Base-by-base conservation (phyloP, 345 rosid genomes). In the Moricandia moricandioides region DNA sequence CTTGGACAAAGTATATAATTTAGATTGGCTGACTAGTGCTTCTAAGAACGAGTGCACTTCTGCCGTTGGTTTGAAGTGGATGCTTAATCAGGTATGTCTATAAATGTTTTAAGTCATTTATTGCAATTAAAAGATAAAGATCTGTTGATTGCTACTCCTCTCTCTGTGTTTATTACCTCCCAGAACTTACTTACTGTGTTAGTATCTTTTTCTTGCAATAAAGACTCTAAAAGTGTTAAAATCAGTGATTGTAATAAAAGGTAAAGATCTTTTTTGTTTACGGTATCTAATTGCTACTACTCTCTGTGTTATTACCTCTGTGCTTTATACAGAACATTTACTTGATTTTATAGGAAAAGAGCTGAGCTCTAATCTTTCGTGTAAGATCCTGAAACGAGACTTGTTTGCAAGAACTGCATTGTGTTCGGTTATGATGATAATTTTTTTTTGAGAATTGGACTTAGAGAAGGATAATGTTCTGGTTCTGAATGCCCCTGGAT, bases 1-100 rank as follows among this genome's bases (percentile, higher is more conserved):
- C 3, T 81, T 96, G 85, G 98, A 96, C 55, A 81, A 84, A 73
- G 76, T 92, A 6, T 96, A 91, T 83, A 87, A 89, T 75, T 82
- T 96, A 30, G 99, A 96, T 79, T 90, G 97, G 99, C 67, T 86
- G 39, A 92, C 89, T 77, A 92, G 99, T 82, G 98, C 98, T 71
- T 89, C 97, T 12, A 96, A 91, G 87, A 92, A 96, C 24, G 99
- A 92, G 84, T 96, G 97, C 67, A 91, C 97, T 3, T 89, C 97
- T 72, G 98, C 98, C 0, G 97, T 92, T 82, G 99, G 99, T 62
- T 81, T 96, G 65, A 96, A 96, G 82, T 96, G 99, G 99, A 96
- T 96, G 99, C 97, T 96, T 79, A 96, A 96, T 86, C 98, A 96
- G 94, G 98, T 92, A 62, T 0, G 5, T 71, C 56, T 71, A 4